Conservation (phyloP, 2,329 filamentous ascomycete genomes). For the Apiospora aurea region DNA sequence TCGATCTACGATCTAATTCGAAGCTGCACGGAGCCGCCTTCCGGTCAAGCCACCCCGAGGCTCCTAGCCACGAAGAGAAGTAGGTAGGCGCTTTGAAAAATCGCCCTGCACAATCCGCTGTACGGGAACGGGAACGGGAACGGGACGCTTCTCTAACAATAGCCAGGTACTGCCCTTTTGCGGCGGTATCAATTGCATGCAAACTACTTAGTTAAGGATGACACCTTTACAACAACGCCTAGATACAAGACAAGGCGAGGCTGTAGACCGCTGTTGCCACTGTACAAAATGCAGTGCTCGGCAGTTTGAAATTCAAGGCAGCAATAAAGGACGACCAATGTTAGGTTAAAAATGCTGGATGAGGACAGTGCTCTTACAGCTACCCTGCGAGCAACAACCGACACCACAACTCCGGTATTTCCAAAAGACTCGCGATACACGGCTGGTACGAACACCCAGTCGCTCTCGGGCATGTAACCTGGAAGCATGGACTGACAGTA, state of each 20-base stretch:
- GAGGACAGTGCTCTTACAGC: neutral
- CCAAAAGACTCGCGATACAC: neutral
- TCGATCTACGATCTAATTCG: neutral
- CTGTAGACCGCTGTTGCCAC: no score
- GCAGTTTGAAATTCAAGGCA: no score
- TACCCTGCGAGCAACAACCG: neutral
- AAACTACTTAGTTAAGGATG: no score
- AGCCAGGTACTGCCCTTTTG: neutral
- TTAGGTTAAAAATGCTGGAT: no score
- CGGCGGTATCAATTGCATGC: neutral
- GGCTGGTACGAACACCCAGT: neutral
- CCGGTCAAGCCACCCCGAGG: neutral
- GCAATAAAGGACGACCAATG: no score
- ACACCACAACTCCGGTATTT: neutral
- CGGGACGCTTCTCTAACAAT: neutral
- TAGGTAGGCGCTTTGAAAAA: neutral
- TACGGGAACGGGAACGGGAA: neutral
- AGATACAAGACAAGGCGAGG: no score
- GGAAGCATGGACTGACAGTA: neutral
- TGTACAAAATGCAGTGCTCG: no score
- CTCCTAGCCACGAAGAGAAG: neutral
- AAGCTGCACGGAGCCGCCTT: neutral
- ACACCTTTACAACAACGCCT: no score
- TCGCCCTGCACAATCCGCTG: neutral
- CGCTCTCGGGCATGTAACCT: neutral